Evolutionary conservation across 2,329 filamentous ascomycete species (phyloP).

Genomic region (Teratosphaeria viscida): DNA sequence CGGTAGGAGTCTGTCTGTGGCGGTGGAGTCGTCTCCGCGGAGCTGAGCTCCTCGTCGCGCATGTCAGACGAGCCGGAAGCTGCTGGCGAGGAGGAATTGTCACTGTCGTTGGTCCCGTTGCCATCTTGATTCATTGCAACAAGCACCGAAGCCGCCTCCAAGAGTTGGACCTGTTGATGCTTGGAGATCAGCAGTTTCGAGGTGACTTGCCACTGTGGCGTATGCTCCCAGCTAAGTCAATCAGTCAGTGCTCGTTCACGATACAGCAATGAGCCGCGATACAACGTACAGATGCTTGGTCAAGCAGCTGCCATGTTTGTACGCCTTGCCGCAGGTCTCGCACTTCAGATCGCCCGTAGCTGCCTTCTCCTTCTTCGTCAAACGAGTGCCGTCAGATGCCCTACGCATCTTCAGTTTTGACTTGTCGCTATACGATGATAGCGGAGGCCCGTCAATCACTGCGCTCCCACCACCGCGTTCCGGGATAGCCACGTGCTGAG

Average conservation of each 20-base stretch:
- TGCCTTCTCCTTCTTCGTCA: constrained; percentile 72
- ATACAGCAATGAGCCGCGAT: not conserved
- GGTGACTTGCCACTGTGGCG: constrained; percentile 92
- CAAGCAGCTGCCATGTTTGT: constrained; percentile 99
- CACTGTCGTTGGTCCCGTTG: constrained; percentile 59
- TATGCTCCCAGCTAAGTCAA: constrained; percentile 85
- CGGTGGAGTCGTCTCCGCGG: constrained; percentile 84
- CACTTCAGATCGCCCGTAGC: constrained; percentile 82
- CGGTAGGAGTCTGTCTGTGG: constrained; percentile 56
- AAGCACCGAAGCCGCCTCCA: constrained; percentile 93
- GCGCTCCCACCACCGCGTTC: constrained; percentile 34
- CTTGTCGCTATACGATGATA: constrained; percentile 39
- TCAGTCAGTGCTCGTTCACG: constrained; percentile 5
- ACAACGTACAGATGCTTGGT: constrained; percentile 96
- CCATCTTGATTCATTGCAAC: constrained; percentile 72
- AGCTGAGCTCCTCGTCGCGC: constrained; percentile 66
- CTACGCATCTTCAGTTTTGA: constrained; percentile 47
- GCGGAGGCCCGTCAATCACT: constrained; percentile 58
- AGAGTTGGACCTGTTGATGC: constrained; percentile 95
- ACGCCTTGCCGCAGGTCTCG: constrained; percentile 97
- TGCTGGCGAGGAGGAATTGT: constrained; percentile 74
- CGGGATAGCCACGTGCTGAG: constrained; percentile 33
- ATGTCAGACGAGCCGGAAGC: constrained; percentile 70
- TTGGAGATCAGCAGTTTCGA: constrained; percentile 98
- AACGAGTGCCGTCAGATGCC: constrained; percentile 77